Evolutionary conservation across 768 basidiomycete genomes (phyloP), one percentile per base, ranked within the genome.

Genomic region (Tricholoma hemisulphureum): DNA sequence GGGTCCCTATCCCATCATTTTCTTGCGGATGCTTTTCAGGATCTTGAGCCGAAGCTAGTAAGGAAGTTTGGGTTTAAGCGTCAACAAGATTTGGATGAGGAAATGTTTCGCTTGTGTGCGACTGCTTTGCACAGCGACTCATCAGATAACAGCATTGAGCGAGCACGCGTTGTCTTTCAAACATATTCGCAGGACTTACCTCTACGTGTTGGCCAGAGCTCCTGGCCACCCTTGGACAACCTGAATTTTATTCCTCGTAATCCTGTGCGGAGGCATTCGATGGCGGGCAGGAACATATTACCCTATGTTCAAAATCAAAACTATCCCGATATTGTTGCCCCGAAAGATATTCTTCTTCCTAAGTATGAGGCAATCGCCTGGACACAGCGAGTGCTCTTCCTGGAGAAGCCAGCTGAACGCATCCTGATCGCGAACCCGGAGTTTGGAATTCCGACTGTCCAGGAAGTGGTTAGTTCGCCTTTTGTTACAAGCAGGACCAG

Each of bases 361-460:
- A 68, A 76, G 29, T 73, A 69, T 50, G 73, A 77, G 60, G 55
- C 73, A 0, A 68, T 83, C 9, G 76, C 76, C 5, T 83, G 82
- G 82, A 80, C 78, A 6, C 81, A 83, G 53, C 66, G 80, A 18
- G 79, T 71, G 1, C 54, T 67, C 14, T 74, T 76, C 31, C 43
- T 57, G 1, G 46, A 55, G 2, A 60, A 66, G 20, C 77, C 77
- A 6, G 54, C 65, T 21, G 66, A 65, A 32, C 62, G 70, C 28
- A 51, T 81, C 8, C 56, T 73, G 14, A 56, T 72, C 5, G 75
- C 72, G 2, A 69, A 80, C 65, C 65, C 70, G 10, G 57, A 46
- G 3, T 65, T 83, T 5, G 80, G 82, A 2, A 50, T 62, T 9
- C 81, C 82, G 2, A 68, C 67, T 20, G 60, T 69, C 11, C 20